Base-by-base conservation (phyloP, 768 basidiomycete species). In the Serendipita sp. region DNA sequence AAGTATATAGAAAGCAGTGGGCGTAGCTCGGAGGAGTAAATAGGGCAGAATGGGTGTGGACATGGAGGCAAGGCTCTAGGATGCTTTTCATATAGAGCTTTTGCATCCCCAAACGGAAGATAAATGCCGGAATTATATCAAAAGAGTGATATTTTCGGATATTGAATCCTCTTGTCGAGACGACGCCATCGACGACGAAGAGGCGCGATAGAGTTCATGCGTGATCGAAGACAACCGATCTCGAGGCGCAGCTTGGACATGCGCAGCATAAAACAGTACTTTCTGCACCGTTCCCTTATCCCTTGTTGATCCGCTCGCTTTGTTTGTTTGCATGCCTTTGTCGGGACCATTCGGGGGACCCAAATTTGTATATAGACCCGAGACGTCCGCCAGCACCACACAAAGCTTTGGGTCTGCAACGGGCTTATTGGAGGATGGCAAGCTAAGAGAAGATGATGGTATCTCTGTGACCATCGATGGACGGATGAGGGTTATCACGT, bases 241-340 rank as follows among this genome's bases (percentile, higher is more conserved):
- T 43, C 74, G 67, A 0, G 84, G 79, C n/a, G 75, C 78, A 0
- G 79, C 75, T 22, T 80, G 64, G 4, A 83, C 69, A 66, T 84
- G 80, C 4, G 83, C 85, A 3, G 81, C 81, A 65, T 90, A 90
- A 72, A 85, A 90, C 14, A 76, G 70, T 26, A 89, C 66, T 72
- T 88, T 90, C 66, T 81, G 81, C 7, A 75, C 70, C 56, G 81
- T 71, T 66, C 79, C 79, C 60, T 73, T 75, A 60, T 64, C 56
- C 34, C 61, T 42, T 44, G 42, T 20, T 13, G 64, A 22, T 28
- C 45, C 26, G 45, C n/a, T 28, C n/a, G 26, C n/a, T 9, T n/a
- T 48, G 9, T 28, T n/a, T 48, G 45, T 28, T 48, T 48, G 9
- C 45, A 5, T n/a, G 17, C 5, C 17, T 7, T 11, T 58, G 53